Percentiles rank a stretch among this genome's conserved stretches.
Conservation (phyloP, 257 asterid genomes). For the Linaria vulgaris region DNA sequence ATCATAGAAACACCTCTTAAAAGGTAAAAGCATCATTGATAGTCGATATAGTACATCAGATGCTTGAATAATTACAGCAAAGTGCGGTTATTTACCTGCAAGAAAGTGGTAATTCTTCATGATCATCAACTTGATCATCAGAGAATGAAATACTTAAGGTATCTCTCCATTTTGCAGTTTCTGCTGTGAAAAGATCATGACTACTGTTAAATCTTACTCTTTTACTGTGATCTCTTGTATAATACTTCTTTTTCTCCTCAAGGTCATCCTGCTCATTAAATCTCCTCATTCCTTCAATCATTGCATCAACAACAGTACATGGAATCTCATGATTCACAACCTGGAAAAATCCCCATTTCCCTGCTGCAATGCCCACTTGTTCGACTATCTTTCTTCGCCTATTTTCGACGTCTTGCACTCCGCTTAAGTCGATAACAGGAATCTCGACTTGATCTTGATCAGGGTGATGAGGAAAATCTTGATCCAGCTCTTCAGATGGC, state of each 20-base stretch:
- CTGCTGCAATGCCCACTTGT: slow-evolving; percentile 37
- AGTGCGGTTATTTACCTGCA: slow-evolving; percentile 59
- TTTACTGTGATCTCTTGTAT: slow-evolving; percentile 39
- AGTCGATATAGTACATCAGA: too few species aligned
- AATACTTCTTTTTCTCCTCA: slow-evolving; percentile 42
- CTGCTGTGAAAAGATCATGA: slow-evolving; percentile 37
- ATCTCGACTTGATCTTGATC: slow-evolving; percentile 9
- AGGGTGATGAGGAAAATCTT: slow-evolving; percentile 13
- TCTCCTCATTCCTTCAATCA: slow-evolving; percentile 23
- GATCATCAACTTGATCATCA: slow-evolving; percentile 36
- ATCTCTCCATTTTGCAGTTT: slow-evolving; percentile 64
- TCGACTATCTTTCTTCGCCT: slow-evolving; percentile 32
- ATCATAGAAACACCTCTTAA: too few species aligned
- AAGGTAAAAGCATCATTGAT: too few species aligned
- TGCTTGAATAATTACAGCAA: too few species aligned
- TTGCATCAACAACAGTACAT: slow-evolving; percentile 28
- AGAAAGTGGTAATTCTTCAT: slow-evolving; percentile 37
- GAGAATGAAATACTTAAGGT: slow-evolving; percentile 32
- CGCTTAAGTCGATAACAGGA: slow-evolving; percentile 48
- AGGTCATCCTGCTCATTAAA: slow-evolving; percentile 38
- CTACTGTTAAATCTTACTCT: slow-evolving; percentile 36
- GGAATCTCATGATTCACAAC: slow-evolving; percentile 51
- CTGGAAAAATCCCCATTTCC: slow-evolving; percentile 52
- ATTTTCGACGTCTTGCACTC: too few species aligned
- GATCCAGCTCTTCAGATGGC: slow-evolving; percentile 27